Base-by-base conservation (phyloP, 129 eudicot species). In the Logfia minima region DNA sequence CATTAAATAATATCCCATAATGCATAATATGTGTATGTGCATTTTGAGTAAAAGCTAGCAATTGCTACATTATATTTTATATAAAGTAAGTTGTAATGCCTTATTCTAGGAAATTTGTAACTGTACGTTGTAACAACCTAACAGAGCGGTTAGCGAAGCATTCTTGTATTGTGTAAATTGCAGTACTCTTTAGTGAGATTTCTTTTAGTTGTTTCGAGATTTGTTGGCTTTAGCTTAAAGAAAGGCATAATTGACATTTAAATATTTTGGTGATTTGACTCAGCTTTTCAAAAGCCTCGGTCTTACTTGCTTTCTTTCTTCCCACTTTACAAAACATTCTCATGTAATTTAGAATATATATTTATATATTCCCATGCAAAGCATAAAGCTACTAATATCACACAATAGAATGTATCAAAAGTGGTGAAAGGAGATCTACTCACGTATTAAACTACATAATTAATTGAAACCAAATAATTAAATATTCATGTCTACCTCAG, bases 401-500 rank as follows among this genome's bases (percentile, higher is more conserved):
- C 76, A 43, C 24, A 81, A 82, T 72, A 72, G 79, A 82, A 77
- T 71, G 81, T 70, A 70, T 75, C 59, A 81, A 81, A 81, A 81
- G 80, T 75, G 62, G 80, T 69, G 76, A 75, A 81, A 81, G 84
- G 70, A 80, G 79, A 74, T 74, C 48, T 80, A 79, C 34, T 32
- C 41, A 64, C 66, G 32, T 71, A 53, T 64, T 74, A 65, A 74
- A 74, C 35, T 58, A 67, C 17, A 34, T 66, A 74, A 26, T 8
- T 60, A 74, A 67, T 17, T 29, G 9, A 58, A 59, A 63, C 56
- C 11, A 59, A 65, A 24, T 24, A 67, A 68, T 19, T 68, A 58
- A 68, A 60, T 31, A 75, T 28, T 29, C 43, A 68, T 68, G 74
- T 83, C 19, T 88, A 93, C 98, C 98, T 93, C 92, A 86, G 81